Conservation (phyloP, 2,329 filamentous ascomycete genomes). For the Penicillium sp. region DNA sequence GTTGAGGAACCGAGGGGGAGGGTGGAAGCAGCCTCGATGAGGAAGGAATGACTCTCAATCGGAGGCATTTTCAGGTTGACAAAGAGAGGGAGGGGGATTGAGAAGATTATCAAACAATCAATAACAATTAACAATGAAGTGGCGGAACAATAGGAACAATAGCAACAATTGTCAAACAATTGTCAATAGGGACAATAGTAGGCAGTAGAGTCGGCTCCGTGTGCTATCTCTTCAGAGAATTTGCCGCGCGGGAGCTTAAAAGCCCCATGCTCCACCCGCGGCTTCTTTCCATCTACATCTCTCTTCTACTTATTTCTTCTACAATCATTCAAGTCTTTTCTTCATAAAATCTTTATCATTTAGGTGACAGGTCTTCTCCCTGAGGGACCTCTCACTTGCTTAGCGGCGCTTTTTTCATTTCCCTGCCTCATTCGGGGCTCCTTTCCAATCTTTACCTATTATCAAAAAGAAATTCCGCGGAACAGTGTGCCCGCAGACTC, state of each 20-base stretch:
- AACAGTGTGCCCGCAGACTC: not conserved
- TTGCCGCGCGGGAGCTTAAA: slow-evolving; percentile 13
- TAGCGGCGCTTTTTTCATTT: not conserved
- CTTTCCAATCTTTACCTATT: not conserved
- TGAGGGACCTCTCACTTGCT: not conserved
- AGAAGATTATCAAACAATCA: not conserved
- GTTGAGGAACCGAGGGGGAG: slow-evolving; percentile 37
- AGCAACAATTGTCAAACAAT: too few relatives aligned
- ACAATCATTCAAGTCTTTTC: not conserved
- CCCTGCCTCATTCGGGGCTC: not conserved
- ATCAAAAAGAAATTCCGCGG: not conserved
- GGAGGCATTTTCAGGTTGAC: slow-evolving; percentile 18
- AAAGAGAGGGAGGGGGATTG: not conserved
- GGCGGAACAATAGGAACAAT: not conserved
- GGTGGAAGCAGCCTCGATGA: slow-evolving; percentile 38
- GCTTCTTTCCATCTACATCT: slow-evolving; percentile 11
- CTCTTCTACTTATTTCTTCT: too few relatives aligned
- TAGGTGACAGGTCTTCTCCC: not conserved
- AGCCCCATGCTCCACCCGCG: slow-evolving; percentile 4
- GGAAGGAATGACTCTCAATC: slow-evolving; percentile 30
- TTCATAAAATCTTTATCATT: too few relatives aligned
- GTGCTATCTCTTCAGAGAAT: slow-evolving; percentile 6
- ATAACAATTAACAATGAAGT: not conserved
- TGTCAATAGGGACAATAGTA: not conserved
- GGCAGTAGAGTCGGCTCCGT: not conserved